Conservation (phyloP, 352 stramenopile species). For the Pythium insidiosum region DNA sequence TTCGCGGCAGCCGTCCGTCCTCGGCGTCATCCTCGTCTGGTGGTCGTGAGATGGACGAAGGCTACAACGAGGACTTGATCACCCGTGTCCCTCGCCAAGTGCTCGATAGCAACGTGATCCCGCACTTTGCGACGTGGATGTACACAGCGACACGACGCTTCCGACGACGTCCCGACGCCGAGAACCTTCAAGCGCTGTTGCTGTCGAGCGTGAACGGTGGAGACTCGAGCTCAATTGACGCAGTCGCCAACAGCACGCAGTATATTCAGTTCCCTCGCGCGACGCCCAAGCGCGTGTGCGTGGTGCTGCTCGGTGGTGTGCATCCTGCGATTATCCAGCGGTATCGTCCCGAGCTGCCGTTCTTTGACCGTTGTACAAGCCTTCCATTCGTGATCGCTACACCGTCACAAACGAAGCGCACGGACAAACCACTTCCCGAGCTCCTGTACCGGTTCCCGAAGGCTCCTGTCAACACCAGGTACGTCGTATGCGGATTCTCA, state of each 20-base stretch:
- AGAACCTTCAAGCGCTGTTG: constrained; percentile 58
- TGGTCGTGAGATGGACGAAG: constrained; percentile 21
- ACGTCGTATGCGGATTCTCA: constrained; percentile 2
- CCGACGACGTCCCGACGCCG: constrained; percentile 38
- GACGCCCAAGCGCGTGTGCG: constrained; percentile 38
- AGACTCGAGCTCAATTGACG: constrained; percentile 15
- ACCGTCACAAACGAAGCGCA: constrained; percentile 31
- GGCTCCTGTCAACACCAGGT: constrained; percentile 55
- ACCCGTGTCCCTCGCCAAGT: constrained; percentile 62
- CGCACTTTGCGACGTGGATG: constrained; percentile 71
- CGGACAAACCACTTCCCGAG: constrained; percentile 51
- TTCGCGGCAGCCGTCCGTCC: not conserved
- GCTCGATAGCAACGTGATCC: constrained; percentile 46
- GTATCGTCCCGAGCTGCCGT: constrained; percentile 48
- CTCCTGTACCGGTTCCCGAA: constrained; percentile 68
- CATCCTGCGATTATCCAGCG: constrained; percentile 68
- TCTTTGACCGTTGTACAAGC: constrained; percentile 70
- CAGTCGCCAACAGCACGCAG: no score
- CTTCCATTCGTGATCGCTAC: constrained; percentile 64
- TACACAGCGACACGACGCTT: constrained; percentile 19
- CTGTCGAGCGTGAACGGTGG: constrained; percentile 32
- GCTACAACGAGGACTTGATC: constrained; percentile 54
- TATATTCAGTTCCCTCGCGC: constrained; percentile 43
- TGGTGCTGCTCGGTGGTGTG: constrained; percentile 61
- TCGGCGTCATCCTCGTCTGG: not conserved